Evolutionary conservation across 176 grass and related monocot species (phyloP).

Genomic region (Elaeis guineensis): DNA sequence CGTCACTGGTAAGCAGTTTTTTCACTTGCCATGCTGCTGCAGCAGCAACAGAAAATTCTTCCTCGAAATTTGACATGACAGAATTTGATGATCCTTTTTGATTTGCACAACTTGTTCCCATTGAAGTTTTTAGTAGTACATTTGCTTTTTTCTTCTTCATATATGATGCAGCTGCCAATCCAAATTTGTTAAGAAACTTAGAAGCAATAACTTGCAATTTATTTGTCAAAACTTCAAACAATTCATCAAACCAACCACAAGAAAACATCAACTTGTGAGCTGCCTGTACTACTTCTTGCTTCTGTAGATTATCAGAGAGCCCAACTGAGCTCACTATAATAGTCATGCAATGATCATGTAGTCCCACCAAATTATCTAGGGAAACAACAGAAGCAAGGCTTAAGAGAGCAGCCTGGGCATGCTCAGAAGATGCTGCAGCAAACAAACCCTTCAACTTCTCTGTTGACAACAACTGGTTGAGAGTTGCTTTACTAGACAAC

Average conservation of each 20-base stretch:
- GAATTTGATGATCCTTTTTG: slow-evolving; percentile 41
- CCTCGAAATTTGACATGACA: slow-evolving; percentile 10
- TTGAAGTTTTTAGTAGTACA: slow-evolving; percentile 42
- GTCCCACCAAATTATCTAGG: slow-evolving; percentile 37
- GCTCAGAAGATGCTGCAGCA: slow-evolving; percentile 48
- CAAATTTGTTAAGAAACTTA: slow-evolving; percentile 41
- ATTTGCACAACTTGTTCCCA: slow-evolving; percentile 4
- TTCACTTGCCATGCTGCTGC: slow-evolving; percentile 77
- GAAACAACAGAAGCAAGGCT: slow-evolving; percentile 48
- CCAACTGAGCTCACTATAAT: slow-evolving; percentile 41
- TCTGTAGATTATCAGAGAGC: slow-evolving; percentile 48
- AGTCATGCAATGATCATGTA: slow-evolving; percentile 56
- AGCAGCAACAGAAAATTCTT: slow-evolving; percentile 46
- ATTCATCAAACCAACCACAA: slow-evolving; percentile 52
- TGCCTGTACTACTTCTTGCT: slow-evolving; percentile 31
- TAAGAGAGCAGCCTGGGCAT: slow-evolving; percentile 57
- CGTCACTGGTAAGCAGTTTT: slow-evolving; percentile 45
- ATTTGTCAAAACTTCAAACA: slow-evolving; percentile 67
- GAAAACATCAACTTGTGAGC: slow-evolving; percentile 61
- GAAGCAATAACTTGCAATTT: slow-evolving; percentile 49
- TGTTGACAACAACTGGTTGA: slow-evolving; percentile 53
- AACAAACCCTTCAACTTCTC: slow-evolving; percentile 54
- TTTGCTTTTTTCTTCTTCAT: slow-evolving; percentile 56
- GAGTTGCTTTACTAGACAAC: slow-evolving; percentile 30
- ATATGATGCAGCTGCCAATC: slow-evolving; percentile 27